phyloP scores from a whole-genome alignment of 2,329 filamentous ascomycete genomes.

The Exophiala xenobiotica region DNA sequence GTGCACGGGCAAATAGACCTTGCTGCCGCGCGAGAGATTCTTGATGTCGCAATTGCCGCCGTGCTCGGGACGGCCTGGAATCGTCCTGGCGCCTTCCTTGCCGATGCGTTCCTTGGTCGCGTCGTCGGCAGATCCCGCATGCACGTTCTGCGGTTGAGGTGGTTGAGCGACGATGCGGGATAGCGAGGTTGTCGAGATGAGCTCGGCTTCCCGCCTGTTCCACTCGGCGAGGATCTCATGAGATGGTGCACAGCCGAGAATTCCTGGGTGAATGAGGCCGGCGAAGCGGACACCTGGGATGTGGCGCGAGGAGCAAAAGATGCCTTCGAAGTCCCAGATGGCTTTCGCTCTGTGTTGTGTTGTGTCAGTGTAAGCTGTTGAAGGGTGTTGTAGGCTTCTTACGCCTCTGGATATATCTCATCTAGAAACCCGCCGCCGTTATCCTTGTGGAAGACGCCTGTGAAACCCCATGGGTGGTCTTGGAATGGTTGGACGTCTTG shows the following conservation, averaged over 20 bases:
- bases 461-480: conserved; percentile 86
- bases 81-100: conserved; percentile 76
- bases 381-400: conserved; percentile 29
- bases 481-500: conserved; percentile 89
- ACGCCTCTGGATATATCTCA: conserved; percentile 81
- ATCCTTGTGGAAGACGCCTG: conserved; percentile 72
- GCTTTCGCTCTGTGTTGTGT: conserved; percentile 60
- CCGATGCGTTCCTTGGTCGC: conserved; percentile 66
- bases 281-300: conserved; percentile 85
- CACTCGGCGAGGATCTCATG: conserved; percentile 73
- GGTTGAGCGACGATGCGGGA: conserved; percentile 73
- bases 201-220: conserved; percentile 78
- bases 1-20: conserved; percentile 85
- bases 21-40: conserved; percentile 74
- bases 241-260: conserved; percentile 84
- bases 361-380: conserved; percentile 32
- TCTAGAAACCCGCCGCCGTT: conserved; percentile 90
- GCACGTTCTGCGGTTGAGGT: conserved; percentile 68
- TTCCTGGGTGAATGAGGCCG: conserved; percentile 87
- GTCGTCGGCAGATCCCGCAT: conserved; percentile 65
- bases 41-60: conserved; percentile 93
- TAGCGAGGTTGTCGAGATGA: conserved; percentile 68
- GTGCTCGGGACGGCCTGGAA: conserved; percentile 80
- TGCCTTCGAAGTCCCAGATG: conserved; percentile 76
- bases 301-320: conserved; percentile 80